Conservation (phyloP, 257 asterid species). For the Haberlea rhodopensis region DNA sequence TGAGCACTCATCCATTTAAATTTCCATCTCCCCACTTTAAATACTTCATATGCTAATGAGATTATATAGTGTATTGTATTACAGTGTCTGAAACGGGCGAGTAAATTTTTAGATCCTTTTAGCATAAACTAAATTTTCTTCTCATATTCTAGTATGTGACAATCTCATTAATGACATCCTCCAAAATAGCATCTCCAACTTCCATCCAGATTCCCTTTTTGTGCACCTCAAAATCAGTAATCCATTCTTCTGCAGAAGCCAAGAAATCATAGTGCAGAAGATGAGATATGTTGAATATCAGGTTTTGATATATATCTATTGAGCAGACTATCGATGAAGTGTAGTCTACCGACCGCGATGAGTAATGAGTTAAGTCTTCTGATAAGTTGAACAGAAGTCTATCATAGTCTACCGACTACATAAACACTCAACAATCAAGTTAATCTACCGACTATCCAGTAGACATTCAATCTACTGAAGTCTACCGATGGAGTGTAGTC, state of each 20-base stretch:
- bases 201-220: constrained; percentile 34
- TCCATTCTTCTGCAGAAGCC: constrained; percentile 45
- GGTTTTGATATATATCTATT: no score
- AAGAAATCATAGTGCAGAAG: constrained; percentile 36
- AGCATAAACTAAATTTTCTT: not conserved
- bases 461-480: no score
- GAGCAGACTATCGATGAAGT: no score
- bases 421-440: no score
- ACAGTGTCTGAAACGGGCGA: not conserved
- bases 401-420: no score
- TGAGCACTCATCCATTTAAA: constrained; percentile 24
- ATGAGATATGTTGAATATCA: constrained; percentile 31
- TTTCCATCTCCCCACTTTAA: constrained; percentile 1
- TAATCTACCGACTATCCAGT: no score
- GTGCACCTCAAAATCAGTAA: constrained; percentile 24
- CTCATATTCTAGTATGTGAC: not conserved
- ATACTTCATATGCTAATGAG: not conserved
- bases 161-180: constrained; percentile 45
- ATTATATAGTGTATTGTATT: not conserved
- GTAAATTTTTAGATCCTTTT: no score
- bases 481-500: no score
- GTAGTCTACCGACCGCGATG: no score
- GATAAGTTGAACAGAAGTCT: no score
- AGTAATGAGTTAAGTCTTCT: no score
- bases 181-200: constrained; percentile 58